These are phyloP conservation scores for Apiospora sp. DNA, from an alignment of 2,329 filamentous ascomycete species.

Conservation along the genomic window DNA sequence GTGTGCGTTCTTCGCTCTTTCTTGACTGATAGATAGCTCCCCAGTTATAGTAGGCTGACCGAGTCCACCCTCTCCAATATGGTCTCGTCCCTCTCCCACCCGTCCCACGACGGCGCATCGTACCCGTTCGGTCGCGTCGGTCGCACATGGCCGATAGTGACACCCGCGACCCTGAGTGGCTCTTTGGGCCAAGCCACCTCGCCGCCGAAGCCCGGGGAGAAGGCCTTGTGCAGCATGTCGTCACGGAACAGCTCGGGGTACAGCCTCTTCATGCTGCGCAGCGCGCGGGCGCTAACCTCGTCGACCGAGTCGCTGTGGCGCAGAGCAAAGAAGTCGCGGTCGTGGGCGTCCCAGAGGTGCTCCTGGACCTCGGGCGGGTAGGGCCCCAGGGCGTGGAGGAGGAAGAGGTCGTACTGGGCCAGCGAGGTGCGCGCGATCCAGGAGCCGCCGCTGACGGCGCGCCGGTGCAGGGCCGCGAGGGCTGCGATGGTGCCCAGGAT, in stretches of 20 bases:
- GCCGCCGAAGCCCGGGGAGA: constrained; percentile 46
- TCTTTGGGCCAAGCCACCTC: constrained; percentile 54
- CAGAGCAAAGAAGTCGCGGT: constrained; percentile 60
- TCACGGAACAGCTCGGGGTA: constrained; percentile 43
- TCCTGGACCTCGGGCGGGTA: constrained; percentile 57
- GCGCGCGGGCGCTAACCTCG: constrained; percentile 61
- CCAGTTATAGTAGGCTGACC: neutral
- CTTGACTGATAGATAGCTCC: neutral
- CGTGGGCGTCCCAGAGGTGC: constrained; percentile 55
- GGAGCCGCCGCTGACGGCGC: constrained; percentile 43
- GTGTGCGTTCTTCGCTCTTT: neutral
- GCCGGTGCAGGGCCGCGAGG: constrained; percentile 44
- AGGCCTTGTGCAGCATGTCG: constrained; percentile 40
- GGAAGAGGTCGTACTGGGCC: constrained; percentile 47
- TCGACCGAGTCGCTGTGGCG: constrained; percentile 66
- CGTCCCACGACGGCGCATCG: constrained; percentile 65
- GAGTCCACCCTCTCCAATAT: constrained; percentile 29
- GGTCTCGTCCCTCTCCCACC: constrained; percentile 52
- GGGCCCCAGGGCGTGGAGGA: constrained; percentile 48
- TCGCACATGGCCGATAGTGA: constrained; percentile 54
- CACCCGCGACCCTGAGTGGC: constrained; percentile 51
- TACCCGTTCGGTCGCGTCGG: constrained; percentile 60
- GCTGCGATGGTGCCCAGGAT: constrained; percentile 44
- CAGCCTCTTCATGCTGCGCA: constrained; percentile 57
- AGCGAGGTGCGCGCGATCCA: constrained; percentile 46